These are phyloP conservation scores for Talaromyces sp. DNA, from an alignment of 2,329 filamentous ascomycete genomes.

Conservation along the genomic window DNA sequence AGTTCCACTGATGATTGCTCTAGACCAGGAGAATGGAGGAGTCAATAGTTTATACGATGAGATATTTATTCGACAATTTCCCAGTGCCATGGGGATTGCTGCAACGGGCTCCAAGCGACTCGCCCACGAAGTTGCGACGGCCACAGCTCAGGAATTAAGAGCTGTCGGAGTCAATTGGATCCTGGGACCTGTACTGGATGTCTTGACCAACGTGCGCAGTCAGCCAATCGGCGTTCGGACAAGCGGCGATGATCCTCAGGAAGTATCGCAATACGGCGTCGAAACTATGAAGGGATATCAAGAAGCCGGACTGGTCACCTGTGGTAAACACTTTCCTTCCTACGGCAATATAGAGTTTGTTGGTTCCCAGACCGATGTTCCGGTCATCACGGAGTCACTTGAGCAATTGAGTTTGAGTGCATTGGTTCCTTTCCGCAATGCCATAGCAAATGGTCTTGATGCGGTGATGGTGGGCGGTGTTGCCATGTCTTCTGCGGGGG, in stretches of 20 bases:
- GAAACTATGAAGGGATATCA: constrained; percentile 91
- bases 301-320: constrained; percentile 82
- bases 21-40: constrained; percentile 97
- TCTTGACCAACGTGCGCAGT: constrained; percentile 87
- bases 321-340: constrained; percentile 94
- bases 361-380: constrained; percentile 85
- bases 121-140: constrained; percentile 86
- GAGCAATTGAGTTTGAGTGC: constrained; percentile 92
- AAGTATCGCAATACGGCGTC: constrained; percentile 89
- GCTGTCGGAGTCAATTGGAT: constrained; percentile 96
- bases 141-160: constrained; percentile 86
- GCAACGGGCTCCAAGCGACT: constrained; percentile 82
- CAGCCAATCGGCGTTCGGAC: constrained; percentile 88
- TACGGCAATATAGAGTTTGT: constrained; percentile 95
- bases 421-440: constrained; percentile 85
- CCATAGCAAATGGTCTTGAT: constrained; percentile 81
- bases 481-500: constrained; percentile 83
- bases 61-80: constrained; percentile 92
- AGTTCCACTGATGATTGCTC: constrained; percentile 80
- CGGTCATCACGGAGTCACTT: constrained; percentile 90
- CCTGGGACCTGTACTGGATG: constrained; percentile 88
- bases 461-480: constrained; percentile 96
- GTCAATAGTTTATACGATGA: constrained; percentile 97
- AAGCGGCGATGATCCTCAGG: constrained; percentile 87
- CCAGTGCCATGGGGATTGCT: constrained; percentile 95